Evolutionary conservation across 225 moss, liverwort and hornwort genomes (phyloP).

Genomic region (Pleurozium schreberi): DNA sequence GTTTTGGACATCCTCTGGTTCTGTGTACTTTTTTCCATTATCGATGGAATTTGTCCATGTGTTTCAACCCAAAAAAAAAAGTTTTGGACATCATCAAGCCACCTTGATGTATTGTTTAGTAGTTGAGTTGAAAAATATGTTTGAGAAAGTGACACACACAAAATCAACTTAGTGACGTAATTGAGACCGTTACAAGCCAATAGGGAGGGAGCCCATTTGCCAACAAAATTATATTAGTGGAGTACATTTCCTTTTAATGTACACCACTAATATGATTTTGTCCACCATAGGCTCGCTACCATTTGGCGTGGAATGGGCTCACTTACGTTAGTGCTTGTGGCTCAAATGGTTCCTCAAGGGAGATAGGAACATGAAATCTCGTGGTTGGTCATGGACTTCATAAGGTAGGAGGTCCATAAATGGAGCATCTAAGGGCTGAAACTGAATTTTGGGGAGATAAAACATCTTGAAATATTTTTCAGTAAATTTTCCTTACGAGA

Average conservation of each 20-base stretch:
- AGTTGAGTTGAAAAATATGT: background rate
- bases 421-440: too few species aligned
- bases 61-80: too few species aligned
- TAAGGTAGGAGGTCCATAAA: too few species aligned
- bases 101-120: background rate
- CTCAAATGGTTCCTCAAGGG: background rate
- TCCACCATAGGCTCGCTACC: accelerated
- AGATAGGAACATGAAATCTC: accelerated
- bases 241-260: background rate
- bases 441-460: too few species aligned
- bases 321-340: background rate
- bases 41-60: too few species aligned
- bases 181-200: too few species aligned
- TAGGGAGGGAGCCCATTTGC: too few species aligned
- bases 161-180: background rate
- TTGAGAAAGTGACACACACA: background rate
- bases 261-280: background rate
- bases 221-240: background rate
- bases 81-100: too few species aligned
- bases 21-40: too few species aligned
- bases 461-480: too few species aligned
- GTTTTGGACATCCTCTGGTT: background rate
- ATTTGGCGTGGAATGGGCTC: background rate
- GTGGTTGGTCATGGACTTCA: accelerated
- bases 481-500: too few species aligned